Evolutionary conservation across 2,329 filamentous ascomycete species (phyloP), one percentile per base, ranked within the genome.

Genomic region (Cryphonectria carpinicola): DNA sequence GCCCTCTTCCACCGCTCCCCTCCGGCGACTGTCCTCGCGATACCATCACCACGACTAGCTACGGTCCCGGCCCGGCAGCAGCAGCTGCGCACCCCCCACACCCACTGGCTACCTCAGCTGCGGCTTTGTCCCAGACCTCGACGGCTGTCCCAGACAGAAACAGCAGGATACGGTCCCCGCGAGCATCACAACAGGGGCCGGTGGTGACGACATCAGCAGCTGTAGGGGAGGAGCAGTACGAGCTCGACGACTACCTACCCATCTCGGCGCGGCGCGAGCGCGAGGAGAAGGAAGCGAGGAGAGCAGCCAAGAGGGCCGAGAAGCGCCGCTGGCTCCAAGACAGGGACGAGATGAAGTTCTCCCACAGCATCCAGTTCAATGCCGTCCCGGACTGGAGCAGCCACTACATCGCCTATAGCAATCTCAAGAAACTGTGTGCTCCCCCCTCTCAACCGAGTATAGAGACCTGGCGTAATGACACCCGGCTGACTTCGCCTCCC

Each of bases 331-430:
- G 88, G 86, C 90, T 95, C 77, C 88, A 93, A 76, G 85, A 90
- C 76, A 88, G 86, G 75, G 90, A 92, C 89, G 93, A 94, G 79
- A 99, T 99, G 96, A 98, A 98, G 91, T 99, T 99, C 87, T 98
- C 95, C 25, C 96, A 99, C 81, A 98, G 95, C 83, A 92, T 99
- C 77, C 96, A 99, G 86, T 99, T 99, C 84, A 99, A 99, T 85
- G 95, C 96, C 74, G 96, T 99, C 76, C 96, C 96, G n/a, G 96
- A 99, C 83, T 99, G 96, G 96, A 98, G 94, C 85, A 95, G 91
- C 77, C 90, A 98, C 82, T 99, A 99, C 82, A 97, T 99, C 79
- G 93, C 95, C 72, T 99, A 99, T 83, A 98, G 95, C 84, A 98
- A 98, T 79, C 88, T 99, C 76, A 99, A 99, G 87, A 99, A 99